Base-by-base conservation (phyloP, 805 yeast species). In the Barnettozyma botsteinii region DNA sequence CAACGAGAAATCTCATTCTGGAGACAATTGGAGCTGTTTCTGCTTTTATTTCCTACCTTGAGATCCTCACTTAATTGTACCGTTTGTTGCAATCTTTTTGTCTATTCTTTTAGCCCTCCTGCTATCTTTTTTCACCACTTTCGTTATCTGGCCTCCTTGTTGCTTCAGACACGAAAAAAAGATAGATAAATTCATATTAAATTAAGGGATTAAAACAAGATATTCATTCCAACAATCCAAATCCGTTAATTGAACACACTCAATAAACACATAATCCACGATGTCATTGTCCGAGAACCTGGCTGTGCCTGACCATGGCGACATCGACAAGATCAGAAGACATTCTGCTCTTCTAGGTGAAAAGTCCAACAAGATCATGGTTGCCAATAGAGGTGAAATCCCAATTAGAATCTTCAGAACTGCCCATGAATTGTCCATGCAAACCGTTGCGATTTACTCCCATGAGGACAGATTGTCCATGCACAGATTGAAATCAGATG, bases 341-440 rank as follows among this genome's bases (percentile, higher is more conserved):
- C 61, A 61, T 46, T 69, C 74, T 5, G 59, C 62, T 21, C 46
- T 69, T 10, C 47, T 66, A 40, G 71, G 72, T 29, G 49, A 56
- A 35, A 58, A 60, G 38, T 57, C 64, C 37, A 65, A 63, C 62
- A 79, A 79, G 69, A 75, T 84, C 57, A 67, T 85, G 47, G 93
- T 85, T 30, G 91, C 91, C 49, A 83, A 82, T 68, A 70, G 93
- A 67, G 93, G 91, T 54, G 91, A 84, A 63, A 83, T 83, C 53
- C 91, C 91, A 32, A 81, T 82, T 57, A 68, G 93, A 66, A 89
- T 91, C 61, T 91, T 91, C 67, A 78, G 98, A 67, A 82, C 97
- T 27, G 98, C 98, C 46, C 98, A 93, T 67, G 98, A 91, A 66
- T 72, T 91, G 57, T 84, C 95, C 18, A 86, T 93, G 95, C 88